Base-by-base conservation (phyloP, 2,329 filamentous ascomycete genomes). In the Ophiostoma piceae region DNA sequence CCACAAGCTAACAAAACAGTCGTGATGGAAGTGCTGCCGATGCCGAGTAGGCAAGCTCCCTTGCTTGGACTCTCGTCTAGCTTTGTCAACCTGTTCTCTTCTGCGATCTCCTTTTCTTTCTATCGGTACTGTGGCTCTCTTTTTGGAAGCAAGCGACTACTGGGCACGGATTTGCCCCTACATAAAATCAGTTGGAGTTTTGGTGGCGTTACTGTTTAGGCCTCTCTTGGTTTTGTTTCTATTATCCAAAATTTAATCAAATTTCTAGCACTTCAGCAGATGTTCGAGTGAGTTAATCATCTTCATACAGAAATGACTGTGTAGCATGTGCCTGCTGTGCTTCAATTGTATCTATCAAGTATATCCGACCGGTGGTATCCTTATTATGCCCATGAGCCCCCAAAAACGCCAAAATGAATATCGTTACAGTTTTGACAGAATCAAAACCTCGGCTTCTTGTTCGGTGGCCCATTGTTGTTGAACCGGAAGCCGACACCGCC, bases 11-110 rank as follows among this genome's bases (percentile, higher is more conserved):
- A 70, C 22, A 74, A 5, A 11, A 51, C 8, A 87, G 85, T 74
- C 82, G 85, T 69, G 85, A 87, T 76, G 85, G 85, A 69, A 87
- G 83, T 73, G 84, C 84, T 70, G 82, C 81, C 32, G 83, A 85
- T 75, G 82, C 80, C 66, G 84, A 80, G 62, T 74, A 41, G 60
- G 57, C 57, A 12, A 14, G 12, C 57, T 26, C 57, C 51, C 22
- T 26, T 6, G 51, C 51, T 57, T 47, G 43, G 2, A 47, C 19
- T 47, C 43, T 8, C 5, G 19, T 57, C 22, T 57, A 26, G 9
- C 22, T 26, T 26, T 22, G 3, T 22, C 16, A 26, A 4, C 51
- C 26, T 6, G 43, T 19, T 47, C 43, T n/a, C 6, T 47, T 22
- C 29, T 35, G 29, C 26, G 4, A 19, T 9, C 16, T n/a, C 7